Evolutionary conservation across 108 stramenopile genomes (phyloP).

Genomic region (Cyclotella atomus): DNA sequence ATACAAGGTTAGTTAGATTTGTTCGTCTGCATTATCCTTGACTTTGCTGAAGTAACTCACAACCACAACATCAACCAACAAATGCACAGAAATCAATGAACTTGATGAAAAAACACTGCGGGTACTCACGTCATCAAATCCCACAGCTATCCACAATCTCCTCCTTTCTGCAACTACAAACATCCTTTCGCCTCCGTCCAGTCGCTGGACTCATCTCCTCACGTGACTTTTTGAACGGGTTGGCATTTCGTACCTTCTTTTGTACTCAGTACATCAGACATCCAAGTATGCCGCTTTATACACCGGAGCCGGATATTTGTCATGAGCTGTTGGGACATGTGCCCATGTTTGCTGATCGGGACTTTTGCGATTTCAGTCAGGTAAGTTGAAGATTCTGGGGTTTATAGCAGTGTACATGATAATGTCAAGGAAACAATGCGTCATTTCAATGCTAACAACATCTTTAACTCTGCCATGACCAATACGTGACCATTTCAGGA

Average conservation of each 20-base stretch:
- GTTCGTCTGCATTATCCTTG: background rate
- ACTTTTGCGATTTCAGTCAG: conserved; percentile 95
- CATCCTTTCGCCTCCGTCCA: conserved; percentile 89
- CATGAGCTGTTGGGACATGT: conserved; percentile 90
- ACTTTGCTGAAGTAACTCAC: background rate
- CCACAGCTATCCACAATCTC: conserved; percentile 90
- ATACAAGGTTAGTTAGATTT: conserved; percentile 77
- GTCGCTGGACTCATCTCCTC: conserved; percentile 96
- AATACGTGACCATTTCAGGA: conserved; percentile 52
- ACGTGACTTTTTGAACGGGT: conserved; percentile 95
- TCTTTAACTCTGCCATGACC: too few relatives aligned
- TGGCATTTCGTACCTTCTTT: conserved; percentile 96
- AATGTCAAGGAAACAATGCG: background rate
- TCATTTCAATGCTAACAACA: background rate
- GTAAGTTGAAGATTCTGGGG: background rate
- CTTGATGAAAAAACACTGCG: conserved; percentile 86
- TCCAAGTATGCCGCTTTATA: conserved; percentile 84
- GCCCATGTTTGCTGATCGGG: conserved; percentile 96
- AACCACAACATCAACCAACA: background rate
- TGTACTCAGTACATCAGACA: conserved; percentile 97
- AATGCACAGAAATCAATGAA: conserved; percentile 55
- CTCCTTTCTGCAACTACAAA: conserved; percentile 75
- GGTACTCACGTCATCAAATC: conserved; percentile 81
- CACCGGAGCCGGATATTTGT: conserved; percentile 98
- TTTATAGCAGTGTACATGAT: background rate